These are phyloP conservation scores for Diaporthe eres DNA, from an alignment of 2,329 filamentous ascomycete genomes.

Conservation along the genomic window DNA sequence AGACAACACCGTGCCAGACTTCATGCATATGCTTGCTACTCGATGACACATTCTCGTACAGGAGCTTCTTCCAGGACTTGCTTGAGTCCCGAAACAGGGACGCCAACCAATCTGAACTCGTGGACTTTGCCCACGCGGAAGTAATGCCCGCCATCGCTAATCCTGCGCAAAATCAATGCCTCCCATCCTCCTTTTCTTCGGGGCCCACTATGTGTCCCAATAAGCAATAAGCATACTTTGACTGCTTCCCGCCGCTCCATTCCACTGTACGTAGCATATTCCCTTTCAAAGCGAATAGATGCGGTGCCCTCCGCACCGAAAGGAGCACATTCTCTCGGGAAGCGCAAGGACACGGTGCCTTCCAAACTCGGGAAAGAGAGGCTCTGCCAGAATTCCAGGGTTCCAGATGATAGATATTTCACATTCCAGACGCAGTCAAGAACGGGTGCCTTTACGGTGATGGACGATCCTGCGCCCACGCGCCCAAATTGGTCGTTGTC, in stretches of 20 bases:
- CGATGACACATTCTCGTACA: not conserved
- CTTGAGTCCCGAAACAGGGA: not conserved
- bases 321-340: too few species aligned
- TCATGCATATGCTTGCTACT: not conserved
- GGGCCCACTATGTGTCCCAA: not conserved
- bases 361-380: not conserved
- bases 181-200: too few species aligned
- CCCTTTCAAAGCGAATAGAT: not conserved
- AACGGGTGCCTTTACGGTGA: not conserved
- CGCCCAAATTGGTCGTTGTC: not conserved
- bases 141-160: not conserved
- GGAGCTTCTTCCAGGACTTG: not conserved
- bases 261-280: not conserved
- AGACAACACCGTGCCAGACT: not conserved
- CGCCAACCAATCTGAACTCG: not conserved
- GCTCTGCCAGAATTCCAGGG: accelerated
- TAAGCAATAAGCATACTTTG: not conserved
- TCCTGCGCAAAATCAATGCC: not conserved
- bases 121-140: not conserved
- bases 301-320: too few species aligned
- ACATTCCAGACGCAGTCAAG: not conserved
- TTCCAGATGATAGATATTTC: not conserved
- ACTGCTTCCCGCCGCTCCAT: not conserved
- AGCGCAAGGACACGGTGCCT: accelerated
- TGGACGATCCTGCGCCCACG: not conserved